Conservation (phyloP, 1,139 yeast species). For the Zhuliangozyma parablackwelliae region DNA sequence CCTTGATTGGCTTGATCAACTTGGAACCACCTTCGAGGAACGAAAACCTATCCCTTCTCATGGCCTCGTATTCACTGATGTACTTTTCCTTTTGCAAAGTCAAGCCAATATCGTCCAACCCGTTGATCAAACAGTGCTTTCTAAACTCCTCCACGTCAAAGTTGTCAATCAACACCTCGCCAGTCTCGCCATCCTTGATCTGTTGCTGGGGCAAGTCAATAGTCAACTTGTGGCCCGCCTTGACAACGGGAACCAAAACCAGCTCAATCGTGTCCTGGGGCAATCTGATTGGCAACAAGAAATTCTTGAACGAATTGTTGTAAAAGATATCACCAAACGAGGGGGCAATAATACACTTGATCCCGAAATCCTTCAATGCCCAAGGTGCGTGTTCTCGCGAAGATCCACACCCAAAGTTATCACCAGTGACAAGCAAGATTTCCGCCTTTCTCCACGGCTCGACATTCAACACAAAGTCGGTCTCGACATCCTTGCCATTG, state of each 20-base stretch:
- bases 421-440: slow-evolving; percentile 88
- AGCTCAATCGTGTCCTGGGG: slow-evolving; percentile 67
- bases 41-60: slow-evolving; percentile 74
- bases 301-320: slow-evolving; percentile 94
- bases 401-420: slow-evolving; percentile 97
- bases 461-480: slow-evolving; percentile 84
- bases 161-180: slow-evolving; percentile 69
- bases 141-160: slow-evolving; percentile 89
- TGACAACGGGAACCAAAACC: slow-evolving; percentile 76
- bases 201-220: slow-evolving; percentile 85
- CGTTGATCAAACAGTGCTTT: slow-evolving; percentile 90
- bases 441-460: slow-evolving; percentile 77
- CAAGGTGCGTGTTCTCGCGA: slow-evolving; percentile 99
- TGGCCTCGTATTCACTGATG: slow-evolving; percentile 68
- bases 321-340: slow-evolving; percentile 97
- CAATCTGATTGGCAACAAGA: slow-evolving; percentile 83
- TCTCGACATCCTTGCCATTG: slow-evolving; percentile 71
- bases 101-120: slow-evolving; percentile 94
- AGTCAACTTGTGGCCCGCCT: slow-evolving; percentile 64
- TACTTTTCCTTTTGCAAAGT: slow-evolving; percentile 84
- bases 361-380: slow-evolving; percentile 97
- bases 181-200: slow-evolving; percentile 61
- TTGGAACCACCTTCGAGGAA: slow-evolving; percentile 87
- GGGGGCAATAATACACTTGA: slow-evolving; percentile 92
- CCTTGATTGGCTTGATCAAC: slow-evolving; percentile 60